Percentiles rank a stretch among this genome's conserved stretches.
Conservation (phyloP, 2,329 filamentous ascomycete species). For the Aspergillus intermedius region DNA sequence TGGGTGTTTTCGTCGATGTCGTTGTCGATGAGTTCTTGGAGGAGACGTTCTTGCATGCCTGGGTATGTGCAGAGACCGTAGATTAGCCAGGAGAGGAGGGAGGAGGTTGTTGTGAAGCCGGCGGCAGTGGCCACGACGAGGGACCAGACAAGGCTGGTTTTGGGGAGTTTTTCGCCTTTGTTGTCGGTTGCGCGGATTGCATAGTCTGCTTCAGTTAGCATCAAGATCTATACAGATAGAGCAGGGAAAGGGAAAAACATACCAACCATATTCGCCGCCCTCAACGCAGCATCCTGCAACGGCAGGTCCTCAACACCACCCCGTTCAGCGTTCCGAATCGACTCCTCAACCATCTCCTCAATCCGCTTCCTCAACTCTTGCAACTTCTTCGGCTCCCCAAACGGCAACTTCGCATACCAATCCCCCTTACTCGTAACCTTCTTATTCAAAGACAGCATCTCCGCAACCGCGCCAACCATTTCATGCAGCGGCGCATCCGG, state of each 20-base stretch:
- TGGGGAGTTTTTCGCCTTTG: slow-evolving; percentile 50
- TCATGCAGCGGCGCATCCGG: slow-evolving; percentile 45
- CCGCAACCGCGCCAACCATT: slow-evolving; percentile 47
- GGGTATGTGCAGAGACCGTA: slow-evolving; percentile 50
- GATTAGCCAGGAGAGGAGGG: slow-evolving; percentile 53
- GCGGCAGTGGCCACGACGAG: slow-evolving; percentile 51
- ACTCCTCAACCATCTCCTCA: slow-evolving; percentile 17
- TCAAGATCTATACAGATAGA: too few species aligned
- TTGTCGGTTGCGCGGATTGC: slow-evolving; percentile 48
- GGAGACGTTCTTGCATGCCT: slow-evolving; percentile 50
- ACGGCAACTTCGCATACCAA: slow-evolving; percentile 54
- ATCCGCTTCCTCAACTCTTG: slow-evolving; percentile 9
- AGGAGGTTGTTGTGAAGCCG: slow-evolving; percentile 56
- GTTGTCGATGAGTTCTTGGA: slow-evolving; percentile 53
- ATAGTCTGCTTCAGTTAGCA: slow-evolving; percentile 37
- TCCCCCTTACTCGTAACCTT: slow-evolving; percentile 48
- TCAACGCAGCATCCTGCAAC: slow-evolving; percentile 41
- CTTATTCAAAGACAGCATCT: slow-evolving; percentile 52
- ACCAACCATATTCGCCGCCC: slow-evolving; percentile 32
- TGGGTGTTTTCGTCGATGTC: slow-evolving; percentile 39
- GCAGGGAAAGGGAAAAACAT: slow-evolving; percentile 18
- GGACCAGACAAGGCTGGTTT: slow-evolving; percentile 33
- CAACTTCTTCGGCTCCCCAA: slow-evolving; percentile 49
- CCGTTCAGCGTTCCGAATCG: slow-evolving; percentile 13
- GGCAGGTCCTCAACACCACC: slow-evolving; percentile 24